These are phyloP conservation scores for Flueggea neowawraea DNA, from an alignment of 441 rosid species.

Conservation along the genomic window DNA sequence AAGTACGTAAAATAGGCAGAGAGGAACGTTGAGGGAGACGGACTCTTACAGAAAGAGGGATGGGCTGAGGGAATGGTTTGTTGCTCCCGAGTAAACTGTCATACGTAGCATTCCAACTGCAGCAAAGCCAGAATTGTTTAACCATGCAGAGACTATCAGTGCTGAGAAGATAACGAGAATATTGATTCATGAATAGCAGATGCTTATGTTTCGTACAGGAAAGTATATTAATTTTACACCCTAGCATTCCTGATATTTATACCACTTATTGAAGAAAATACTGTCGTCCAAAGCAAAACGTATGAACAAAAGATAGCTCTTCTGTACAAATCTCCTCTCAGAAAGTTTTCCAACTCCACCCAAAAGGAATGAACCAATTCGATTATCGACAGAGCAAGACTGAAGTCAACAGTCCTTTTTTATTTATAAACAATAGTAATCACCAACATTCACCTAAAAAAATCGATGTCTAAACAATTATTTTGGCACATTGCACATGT, in stretches of 20 bases:
- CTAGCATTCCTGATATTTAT: not conserved
- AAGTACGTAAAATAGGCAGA: not conserved
- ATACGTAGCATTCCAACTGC: slow-evolving; percentile 74
- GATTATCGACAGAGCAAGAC: no score
- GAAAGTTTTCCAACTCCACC: no score
- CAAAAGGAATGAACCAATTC: no score
- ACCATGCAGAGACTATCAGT: slow-evolving; percentile 32
- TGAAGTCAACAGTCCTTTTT: no score
- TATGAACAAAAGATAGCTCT: no score
- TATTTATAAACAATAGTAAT: no score
- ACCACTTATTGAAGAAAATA: not conserved
- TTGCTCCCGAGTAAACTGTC: slow-evolving; percentile 60
- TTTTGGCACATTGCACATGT: no score
- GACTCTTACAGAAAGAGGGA: slow-evolving; percentile 62
- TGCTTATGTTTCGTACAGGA: not conserved
- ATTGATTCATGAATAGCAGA: slow-evolving; percentile 17
- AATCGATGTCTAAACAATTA: no score
- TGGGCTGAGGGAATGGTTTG: slow-evolving; percentile 56
- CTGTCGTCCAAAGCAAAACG: no score
- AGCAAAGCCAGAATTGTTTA: slow-evolving; percentile 48
- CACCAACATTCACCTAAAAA: no score
- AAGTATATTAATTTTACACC: not conserved
- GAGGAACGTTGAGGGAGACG: not conserved
- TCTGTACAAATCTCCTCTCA: no score
- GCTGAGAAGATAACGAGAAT: slow-evolving; percentile 34